Evolutionary conservation across 1,139 yeast genomes (phyloP).

Genomic region (Sugiyamaella sp.): DNA sequence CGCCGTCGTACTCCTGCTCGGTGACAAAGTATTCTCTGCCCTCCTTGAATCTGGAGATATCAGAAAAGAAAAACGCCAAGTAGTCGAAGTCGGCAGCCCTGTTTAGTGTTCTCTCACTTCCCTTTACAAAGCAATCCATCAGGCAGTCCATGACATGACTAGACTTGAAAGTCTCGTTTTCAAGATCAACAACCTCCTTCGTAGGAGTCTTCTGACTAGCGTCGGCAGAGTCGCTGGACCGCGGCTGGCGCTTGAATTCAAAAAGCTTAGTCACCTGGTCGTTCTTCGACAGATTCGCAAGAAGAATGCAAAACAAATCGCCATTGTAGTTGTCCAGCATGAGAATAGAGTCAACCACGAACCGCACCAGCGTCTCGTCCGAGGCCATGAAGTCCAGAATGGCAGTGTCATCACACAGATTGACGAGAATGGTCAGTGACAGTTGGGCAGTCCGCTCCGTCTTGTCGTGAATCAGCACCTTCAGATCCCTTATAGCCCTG

Average conservation of each 20-base stretch:
- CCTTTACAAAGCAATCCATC: slow-evolving; percentile 89
- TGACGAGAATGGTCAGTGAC: slow-evolving; percentile 78
- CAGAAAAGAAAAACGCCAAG: slow-evolving; percentile 86
- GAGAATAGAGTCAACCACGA: slow-evolving; percentile 54
- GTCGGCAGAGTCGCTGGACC: slow-evolving; percentile 16
- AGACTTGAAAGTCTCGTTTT: slow-evolving; percentile 44
- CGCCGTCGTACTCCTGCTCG: slow-evolving; percentile 70
- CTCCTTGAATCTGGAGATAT: slow-evolving; percentile 69
- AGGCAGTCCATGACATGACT: slow-evolving; percentile 72
- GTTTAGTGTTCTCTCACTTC: slow-evolving; percentile 71
- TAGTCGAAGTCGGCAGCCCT: slow-evolving; percentile 77
- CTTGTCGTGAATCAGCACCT: slow-evolving; percentile 53
- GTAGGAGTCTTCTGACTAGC: slow-evolving; percentile 10
- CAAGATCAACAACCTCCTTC: slow-evolving; percentile 2
- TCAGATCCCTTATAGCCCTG: slow-evolving; percentile 75
- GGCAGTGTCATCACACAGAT: slow-evolving; percentile 72
- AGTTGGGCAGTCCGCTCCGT: slow-evolving; percentile 39
- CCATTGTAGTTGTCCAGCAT: slow-evolving; percentile 66
- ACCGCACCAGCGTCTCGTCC: slow-evolving; percentile 62
- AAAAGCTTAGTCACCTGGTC: slow-evolving; percentile 63
- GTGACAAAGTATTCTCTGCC: slow-evolving; percentile 80
- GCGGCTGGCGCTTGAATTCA: slow-evolving; percentile 45
- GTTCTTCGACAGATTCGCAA: slow-evolving; percentile 82
- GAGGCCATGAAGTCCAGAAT: slow-evolving; percentile 62
- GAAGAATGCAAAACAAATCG: slow-evolving; percentile 79